Evolutionary conservation across 495 filamentous ascomycete species (phyloP), one percentile per base, ranked within the genome.

Genomic region (Podospora sp.): DNA sequence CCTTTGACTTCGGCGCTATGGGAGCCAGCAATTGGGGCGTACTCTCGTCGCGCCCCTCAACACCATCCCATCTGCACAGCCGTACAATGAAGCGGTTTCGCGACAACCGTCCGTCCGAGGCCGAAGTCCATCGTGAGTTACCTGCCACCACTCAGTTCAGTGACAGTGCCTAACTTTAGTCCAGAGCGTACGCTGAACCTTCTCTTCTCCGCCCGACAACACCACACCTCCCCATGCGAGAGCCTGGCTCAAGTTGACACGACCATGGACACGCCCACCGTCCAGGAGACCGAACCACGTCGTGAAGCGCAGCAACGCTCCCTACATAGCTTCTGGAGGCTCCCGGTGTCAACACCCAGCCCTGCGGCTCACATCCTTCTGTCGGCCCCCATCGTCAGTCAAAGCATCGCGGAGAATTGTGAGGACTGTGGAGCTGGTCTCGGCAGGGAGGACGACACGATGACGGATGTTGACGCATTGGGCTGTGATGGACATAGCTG

Each of bases 21-120:
- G 65, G 68, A 16, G 65, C 67, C 0, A 46, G 66, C 46, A 68
- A 63, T 24, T 70, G 73, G 49, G 62, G 67, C 6, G 67, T 61
- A 24, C 74, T 78, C 49, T 61, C 69, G 16, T 59, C 68, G 6
- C 67, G 69, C 6, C 35, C 67, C 9, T 60, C 68, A 8, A 74
- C 65, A 14, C 72, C 76, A 22, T 72, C 72, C 0, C 76, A 80
- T 36, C 69, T 83, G 0, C 75, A 66, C 35, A 79, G 81, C 67
- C 80, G 82, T 18, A 84, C 82, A 22, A 72, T 81, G 73, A 84
- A 84, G 74, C 81, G 82, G 29, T 78, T 80, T 58, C 82, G 82
- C 50, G 75, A 83, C 74, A 82, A 77, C 68, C 73, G 82, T 12
- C 82, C 82, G n/a, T 78, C 82, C 9, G 80, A 84, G 50, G 67